A percentile compares a stretch with the other conserved stretches of the same genome.
These are phyloP conservation scores for Hymenochaete sp. DNA, from an alignment of 1,284 basidiomycete species.

Conservation along the genomic window DNA sequence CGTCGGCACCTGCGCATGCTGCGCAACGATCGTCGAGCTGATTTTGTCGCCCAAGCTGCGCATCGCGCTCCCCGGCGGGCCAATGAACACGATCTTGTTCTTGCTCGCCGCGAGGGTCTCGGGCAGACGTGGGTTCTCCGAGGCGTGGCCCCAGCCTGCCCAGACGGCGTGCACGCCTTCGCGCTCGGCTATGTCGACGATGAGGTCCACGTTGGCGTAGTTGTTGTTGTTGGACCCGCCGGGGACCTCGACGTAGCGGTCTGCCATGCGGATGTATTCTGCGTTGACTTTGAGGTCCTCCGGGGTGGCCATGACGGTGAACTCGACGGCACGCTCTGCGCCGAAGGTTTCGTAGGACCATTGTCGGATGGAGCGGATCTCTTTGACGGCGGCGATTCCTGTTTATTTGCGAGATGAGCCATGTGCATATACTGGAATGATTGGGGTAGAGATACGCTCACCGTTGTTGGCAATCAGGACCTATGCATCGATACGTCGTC, in stretches of 20 bases:
- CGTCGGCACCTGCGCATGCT: slow-evolving; percentile 94
- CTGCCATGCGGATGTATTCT: slow-evolving; percentile 99
- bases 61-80: slow-evolving; percentile 98
- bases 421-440: background rate
- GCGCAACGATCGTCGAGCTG: slow-evolving; percentile 98
- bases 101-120: slow-evolving; percentile 88
- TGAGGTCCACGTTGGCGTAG: slow-evolving; percentile 99
- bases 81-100: slow-evolving; percentile 98
- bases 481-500: slow-evolving; percentile 32
- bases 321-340: slow-evolving; percentile 91
- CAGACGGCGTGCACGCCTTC: slow-evolving; percentile 98
- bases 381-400: slow-evolving; percentile 99
- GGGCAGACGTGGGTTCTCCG: slow-evolving; percentile 97
- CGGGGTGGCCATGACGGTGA: slow-evolving; percentile 99
- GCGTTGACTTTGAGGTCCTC: slow-evolving; percentile 99
- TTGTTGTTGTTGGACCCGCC: slow-evolving; percentile 99
- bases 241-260: slow-evolving; percentile 97
- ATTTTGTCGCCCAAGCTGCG: slow-evolving; percentile 99
- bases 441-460: slow-evolving; percentile 27
- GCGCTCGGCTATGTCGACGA: slow-evolving; percentile 96
- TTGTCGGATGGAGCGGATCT: slow-evolving; percentile 97
- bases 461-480: slow-evolving; percentile 97
- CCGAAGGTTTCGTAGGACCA: slow-evolving; percentile 99
- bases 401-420: slow-evolving; percentile 19
- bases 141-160: slow-evolving; percentile 99